Base-by-base conservation (phyloP, 2,329 filamentous ascomycete species). In the Colletotrichum sp. region DNA sequence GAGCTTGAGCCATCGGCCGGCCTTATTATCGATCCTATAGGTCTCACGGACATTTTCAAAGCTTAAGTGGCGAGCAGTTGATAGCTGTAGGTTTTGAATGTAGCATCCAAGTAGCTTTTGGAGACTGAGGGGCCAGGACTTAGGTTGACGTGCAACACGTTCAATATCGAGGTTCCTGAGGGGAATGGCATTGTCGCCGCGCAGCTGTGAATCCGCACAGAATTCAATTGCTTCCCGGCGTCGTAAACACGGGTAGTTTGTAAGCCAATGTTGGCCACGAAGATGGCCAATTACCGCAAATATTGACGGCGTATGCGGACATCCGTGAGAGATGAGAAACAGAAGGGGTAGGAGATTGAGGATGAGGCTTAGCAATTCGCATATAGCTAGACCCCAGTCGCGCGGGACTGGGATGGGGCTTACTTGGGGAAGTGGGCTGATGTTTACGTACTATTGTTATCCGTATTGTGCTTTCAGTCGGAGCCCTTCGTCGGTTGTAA, bases 31-130 rank as follows among this genome's bases (percentile, higher is more conserved):
- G 39, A 68, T 55, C 62, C 34, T 63, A 62, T 55, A 61, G 68
- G 36, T 72, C 55, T 69, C 70, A 76, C 70, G 44, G 70, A 73
- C 57, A 39, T 68, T 61, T 15, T 57, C 8, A 73, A 73, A 73
- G 69, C 64, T 73, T 36, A 73, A 76, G 69, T 76, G 69, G 73
- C 69, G 57, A 76, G 73, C 29, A 44, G 12, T 32, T n/a, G 32
- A 36, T 39, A 39, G 59, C 39, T 70, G 57, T 25, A 59, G 34
- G 73, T 72, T 76, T 72, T 29, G 44, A 15, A 72, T 19, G 63
- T 59, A 72, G 25, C 36, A 52, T 9, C 9, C 13, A 71, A 62
- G 25, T 67, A 55, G 22, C 36, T 52, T 57, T 68, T 64, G 69
- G 25, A 36, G 36, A 29, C 25, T 34, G 8, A 13, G 55, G 19